These are phyloP conservation scores for Darksidea phi DNA, from an alignment of 495 filamentous ascomycete genomes.

Conservation along the genomic window DNA sequence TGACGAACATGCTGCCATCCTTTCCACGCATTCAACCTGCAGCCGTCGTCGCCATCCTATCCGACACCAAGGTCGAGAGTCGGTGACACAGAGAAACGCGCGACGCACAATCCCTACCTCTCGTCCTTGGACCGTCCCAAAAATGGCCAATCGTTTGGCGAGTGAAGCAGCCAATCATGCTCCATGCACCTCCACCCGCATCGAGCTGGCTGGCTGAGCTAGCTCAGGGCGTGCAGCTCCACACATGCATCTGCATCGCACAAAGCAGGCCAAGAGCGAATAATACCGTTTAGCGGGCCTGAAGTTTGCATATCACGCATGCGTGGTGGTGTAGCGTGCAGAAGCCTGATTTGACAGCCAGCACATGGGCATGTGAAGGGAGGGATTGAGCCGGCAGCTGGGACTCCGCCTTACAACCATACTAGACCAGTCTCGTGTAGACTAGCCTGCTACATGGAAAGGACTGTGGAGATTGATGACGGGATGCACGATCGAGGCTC, in stretches of 20 bases:
- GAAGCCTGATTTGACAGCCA: conserved; percentile 22
- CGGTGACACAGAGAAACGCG: neutral
- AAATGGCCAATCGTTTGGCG: conserved; percentile 20
- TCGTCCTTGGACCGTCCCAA: conserved; percentile 8
- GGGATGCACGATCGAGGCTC: conserved; percentile 28
- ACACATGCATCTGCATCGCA: conserved; percentile 11
- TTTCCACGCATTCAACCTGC: neutral
- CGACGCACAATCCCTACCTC: conserved; percentile 16
- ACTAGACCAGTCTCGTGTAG: neutral
- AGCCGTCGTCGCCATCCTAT: no score
- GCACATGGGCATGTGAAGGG: neutral
- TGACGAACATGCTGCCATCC: neutral
- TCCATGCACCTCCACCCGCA: conserved; percentile 1
- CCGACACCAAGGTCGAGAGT: neutral
- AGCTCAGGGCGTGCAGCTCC: conserved; percentile 5
- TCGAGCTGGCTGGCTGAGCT: neutral
- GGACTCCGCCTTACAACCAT: neutral
- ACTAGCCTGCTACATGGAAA: neutral
- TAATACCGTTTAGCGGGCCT: neutral
- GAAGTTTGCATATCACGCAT: conserved; percentile 8
- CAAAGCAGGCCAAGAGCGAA: conserved; percentile 1
- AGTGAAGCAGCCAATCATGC: conserved; percentile 20
- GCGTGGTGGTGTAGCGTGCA: conserved; percentile 25
- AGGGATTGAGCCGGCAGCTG: conserved; percentile 16
- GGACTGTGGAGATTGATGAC: conserved; percentile 4